A percentile compares a stretch with the other conserved stretches of the same genome.
Conservation (phyloP, 1,284 basidiomycete genomes). For the Schizophyllum amplum region DNA sequence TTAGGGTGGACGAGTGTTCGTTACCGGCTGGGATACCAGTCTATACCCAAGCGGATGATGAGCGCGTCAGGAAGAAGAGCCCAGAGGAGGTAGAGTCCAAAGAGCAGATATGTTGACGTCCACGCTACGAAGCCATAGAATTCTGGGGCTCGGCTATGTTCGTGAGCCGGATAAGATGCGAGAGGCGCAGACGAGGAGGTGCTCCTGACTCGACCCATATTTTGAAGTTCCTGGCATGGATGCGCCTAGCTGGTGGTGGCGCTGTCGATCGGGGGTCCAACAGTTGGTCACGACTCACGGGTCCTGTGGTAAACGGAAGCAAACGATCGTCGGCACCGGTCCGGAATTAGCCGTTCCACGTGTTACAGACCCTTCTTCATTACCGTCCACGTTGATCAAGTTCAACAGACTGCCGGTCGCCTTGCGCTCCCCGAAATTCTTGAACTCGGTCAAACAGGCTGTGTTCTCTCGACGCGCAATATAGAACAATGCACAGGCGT, state of each 20-base stretch:
- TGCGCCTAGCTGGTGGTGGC: no score
- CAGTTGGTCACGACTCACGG: no score
- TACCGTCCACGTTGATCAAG: background rate
- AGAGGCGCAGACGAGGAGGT: constrained; percentile 48
- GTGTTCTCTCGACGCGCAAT: no score
- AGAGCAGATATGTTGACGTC: constrained; percentile 69
- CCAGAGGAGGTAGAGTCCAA: constrained; percentile 66
- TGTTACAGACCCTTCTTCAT: background rate
- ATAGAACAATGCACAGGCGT: constrained; percentile 8
- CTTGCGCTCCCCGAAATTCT: background rate
- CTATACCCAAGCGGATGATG: constrained; percentile 58
- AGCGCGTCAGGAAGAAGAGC: constrained; percentile 46
- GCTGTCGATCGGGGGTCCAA: no score
- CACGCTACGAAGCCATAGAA: constrained; percentile 86
- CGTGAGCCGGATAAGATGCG: constrained; percentile 40
- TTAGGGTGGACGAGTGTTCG: constrained; percentile 15
- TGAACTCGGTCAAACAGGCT: no score
- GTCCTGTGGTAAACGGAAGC: background rate
- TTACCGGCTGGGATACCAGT: constrained; percentile 85
- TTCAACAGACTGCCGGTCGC: background rate
- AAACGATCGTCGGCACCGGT: no score
- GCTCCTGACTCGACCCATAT: constrained; percentile 7
- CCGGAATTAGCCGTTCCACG: no score
- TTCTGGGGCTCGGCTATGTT: constrained; percentile 62
- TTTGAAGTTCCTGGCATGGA: no score